Base-by-base conservation (phyloP, 495 filamentous ascomycete genomes). In the Bacidia rubella region DNA sequence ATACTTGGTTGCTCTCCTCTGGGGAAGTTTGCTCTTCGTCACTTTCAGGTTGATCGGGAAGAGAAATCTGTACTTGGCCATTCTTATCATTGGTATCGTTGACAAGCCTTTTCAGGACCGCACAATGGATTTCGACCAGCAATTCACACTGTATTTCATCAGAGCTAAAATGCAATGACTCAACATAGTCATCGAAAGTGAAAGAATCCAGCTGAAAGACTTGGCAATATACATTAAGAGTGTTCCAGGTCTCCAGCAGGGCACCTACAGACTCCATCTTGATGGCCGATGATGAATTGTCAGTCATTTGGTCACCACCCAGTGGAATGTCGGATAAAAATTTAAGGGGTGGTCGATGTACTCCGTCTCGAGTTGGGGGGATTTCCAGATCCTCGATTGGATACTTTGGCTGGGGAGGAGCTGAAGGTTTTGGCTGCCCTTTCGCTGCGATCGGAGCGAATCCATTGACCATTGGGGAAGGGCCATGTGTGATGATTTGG, bases 331-430 rank as follows among this genome's bases (percentile, higher is more conserved):
- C 70, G 41, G 79, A 83, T 55, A 93, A 68, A 64, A 83, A 95
- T 54, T 87, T 87, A 48, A 97, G 66, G 1, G 75, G 64, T 4
- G 92, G 92, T 11, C 92, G 76, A 32, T 73, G 72, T 11, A 71
- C 69, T 12, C 74, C 80, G 51, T 80, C 70, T 11, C 63, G 70
- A 44, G 76, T 71, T 2, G 78, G 80, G 19, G 77, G 70, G 19
- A 97, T 68, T 53, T 95, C 84, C 29, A 97, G 65, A 65, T 98
- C 92, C 56, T 98, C 92, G 52, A 95, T 94, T 0, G 92, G 92
- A 63, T 95, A 96, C 62, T 90, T 95, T 53, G 90, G 79, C 0
- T 83, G 80, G 23, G 87, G 86, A 19, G 85, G 85, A 3, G 86
- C 77, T 10, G 86, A 78, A 25, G 78, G 76, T 45, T 67, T 70